These are phyloP conservation scores for Cantharellus cinnabarinus DNA, from an alignment of 768 basidiomycete genomes.

Conservation along the genomic window DNA sequence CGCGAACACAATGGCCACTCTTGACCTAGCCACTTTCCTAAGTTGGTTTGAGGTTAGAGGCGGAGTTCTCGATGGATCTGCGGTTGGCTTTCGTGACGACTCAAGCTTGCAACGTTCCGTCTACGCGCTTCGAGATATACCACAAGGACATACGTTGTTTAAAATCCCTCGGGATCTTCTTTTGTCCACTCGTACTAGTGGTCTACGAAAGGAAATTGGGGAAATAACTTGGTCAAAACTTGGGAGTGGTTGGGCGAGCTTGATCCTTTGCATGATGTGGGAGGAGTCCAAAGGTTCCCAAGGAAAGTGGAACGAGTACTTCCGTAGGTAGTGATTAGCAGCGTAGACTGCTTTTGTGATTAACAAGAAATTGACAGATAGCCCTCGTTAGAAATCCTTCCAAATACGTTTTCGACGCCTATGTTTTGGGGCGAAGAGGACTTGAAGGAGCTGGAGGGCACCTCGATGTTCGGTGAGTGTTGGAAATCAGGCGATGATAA, in stretches of 20 bases:
- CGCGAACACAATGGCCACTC: no score
- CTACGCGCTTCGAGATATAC: conserved; percentile 51
- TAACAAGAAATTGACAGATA: not conserved
- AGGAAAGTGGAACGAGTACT: conserved; percentile 54
- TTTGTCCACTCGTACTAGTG: conserved; percentile 59
- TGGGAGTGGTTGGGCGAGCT: conserved; percentile 58
- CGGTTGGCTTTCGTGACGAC: conserved; percentile 14
- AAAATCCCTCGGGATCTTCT: conserved; percentile 58
- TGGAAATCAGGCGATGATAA: not conserved
- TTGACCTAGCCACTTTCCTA: conserved; percentile 5
- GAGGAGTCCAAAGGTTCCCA: conserved; percentile 44
- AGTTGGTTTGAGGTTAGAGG: conserved; percentile 13
- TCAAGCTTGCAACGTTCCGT: conserved; percentile 41
- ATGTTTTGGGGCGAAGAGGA: conserved; percentile 85
- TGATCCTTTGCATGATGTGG: conserved; percentile 95
- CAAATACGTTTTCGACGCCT: conserved; percentile 58
- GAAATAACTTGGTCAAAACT: conserved; percentile 44
- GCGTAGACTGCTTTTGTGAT: not conserved
- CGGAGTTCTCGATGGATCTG: conserved; percentile 6
- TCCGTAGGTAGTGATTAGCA: conserved; percentile 27
- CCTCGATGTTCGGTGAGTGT: conserved; percentile 56
- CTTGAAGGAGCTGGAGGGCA: conserved; percentile 54
- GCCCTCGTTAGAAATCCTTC: conserved; percentile 23
- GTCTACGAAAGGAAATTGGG: conserved; percentile 40
- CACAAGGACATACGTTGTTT: conserved; percentile 56